Base-by-base conservation (phyloP, 1,284 basidiomycete genomes). In the Cerrena zonata region DNA sequence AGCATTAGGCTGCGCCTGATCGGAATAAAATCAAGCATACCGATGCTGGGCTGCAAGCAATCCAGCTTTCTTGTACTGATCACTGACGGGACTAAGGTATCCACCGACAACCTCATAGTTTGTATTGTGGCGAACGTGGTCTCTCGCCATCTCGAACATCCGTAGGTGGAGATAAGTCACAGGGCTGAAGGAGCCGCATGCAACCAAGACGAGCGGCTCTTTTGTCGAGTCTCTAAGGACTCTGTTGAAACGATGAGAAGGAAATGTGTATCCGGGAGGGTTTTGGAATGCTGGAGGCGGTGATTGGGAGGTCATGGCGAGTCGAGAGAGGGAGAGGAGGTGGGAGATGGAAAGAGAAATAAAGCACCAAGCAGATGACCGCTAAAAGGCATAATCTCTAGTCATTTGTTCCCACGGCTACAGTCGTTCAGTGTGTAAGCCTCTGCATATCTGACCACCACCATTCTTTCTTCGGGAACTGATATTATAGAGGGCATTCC, bases 131-230 rank as follows among this genome's bases (percentile, higher is more conserved):
- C 92, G 80, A 52, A 92, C 83, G 63, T 92, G 94, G 73, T 97
- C 94, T 70, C 89, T 91, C 51, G 94, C 94, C 94, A 97, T 96
- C 69, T 96, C 94, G 69, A 96, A 97, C 91, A 97, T 96, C 52
- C 94, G 89, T 36, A 91, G 84, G 63, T 87, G 86, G 51, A 90
- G 82, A 60, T 87, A 90, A 18, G 87, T 90, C 55, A 90, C 80
- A 15, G 86, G 86, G 65, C 83, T 88, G 76, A 89, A 89, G 56
- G 86, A 89, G 37, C 86, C 87, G 59, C 86, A 89, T 52, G 84
- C 86, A 51, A 91, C 84, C 56, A 89, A 78, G 49, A 89, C 85
- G 58, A 90, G 70, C 19, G 87, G 87, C 22, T 79, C 78, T 67
- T 86, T 89, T 24, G 70, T 70, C 5, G 82, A 64, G 64, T 88